Evolutionary conservation across 306 rosid genomes (phyloP).

Genomic region (Ormosia semicastrata): DNA sequence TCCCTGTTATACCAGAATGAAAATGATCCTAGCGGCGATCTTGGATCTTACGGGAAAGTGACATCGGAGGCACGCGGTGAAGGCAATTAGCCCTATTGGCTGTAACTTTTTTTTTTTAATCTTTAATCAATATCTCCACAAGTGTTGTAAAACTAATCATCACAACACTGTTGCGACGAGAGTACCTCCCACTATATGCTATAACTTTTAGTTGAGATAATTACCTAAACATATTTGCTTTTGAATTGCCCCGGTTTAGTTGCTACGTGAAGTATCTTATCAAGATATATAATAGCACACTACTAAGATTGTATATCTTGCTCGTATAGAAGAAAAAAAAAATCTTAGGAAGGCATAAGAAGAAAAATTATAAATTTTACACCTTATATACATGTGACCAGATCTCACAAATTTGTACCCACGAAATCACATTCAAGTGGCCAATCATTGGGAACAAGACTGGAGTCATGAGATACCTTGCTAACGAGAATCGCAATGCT

Average conservation of each 20-base stretch:
- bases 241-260: not conserved
- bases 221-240: not conserved
- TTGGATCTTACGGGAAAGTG: not conserved
- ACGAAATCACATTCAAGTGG: not conserved
- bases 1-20: not conserved
- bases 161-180: too few species aligned
- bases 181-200: not conserved
- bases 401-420: not conserved
- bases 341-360: too few species aligned
- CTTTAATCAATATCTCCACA: too few species aligned
- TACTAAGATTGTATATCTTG: too few species aligned
- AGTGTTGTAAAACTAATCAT: too few species aligned
- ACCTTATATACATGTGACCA: not conserved
- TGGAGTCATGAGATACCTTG: not conserved
- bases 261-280: not conserved
- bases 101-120: too few species aligned
- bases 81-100: not conserved
- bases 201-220: not conserved
- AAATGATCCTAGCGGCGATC: not conserved
- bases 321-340: too few species aligned
- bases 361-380: too few species aligned
- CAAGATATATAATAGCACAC: too few species aligned
- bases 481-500: not conserved
- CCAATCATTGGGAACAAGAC: slow-evolving; percentile 6
- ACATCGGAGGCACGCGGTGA: not conserved